A percentile compares a stretch with the other conserved stretches of the same genome.
Conservation (phyloP, 1,284 basidiomycete species). For the Pseudozyma thailandica region DNA sequence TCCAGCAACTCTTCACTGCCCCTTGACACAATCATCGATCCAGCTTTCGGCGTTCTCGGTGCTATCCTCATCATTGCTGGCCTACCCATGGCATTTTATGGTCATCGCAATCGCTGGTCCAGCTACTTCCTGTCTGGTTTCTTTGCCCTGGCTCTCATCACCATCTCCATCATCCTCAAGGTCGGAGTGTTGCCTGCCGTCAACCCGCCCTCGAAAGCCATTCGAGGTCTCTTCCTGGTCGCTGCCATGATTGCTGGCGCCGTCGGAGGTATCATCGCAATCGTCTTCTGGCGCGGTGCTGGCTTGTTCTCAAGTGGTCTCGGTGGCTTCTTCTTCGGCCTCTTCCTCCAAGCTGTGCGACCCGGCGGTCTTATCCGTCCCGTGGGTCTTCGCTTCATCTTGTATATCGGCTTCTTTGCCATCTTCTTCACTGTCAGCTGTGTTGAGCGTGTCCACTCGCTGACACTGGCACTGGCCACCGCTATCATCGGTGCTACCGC, state of each 20-base stretch:
- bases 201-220: slow-evolving; percentile 79
- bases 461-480: slow-evolving; percentile 74
- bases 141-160: slow-evolving; percentile 85
- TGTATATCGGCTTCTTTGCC: slow-evolving; percentile 77
- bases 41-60: slow-evolving; percentile 88
- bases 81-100: slow-evolving; percentile 86
- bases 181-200: slow-evolving; percentile 85
- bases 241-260: slow-evolving; percentile 81
- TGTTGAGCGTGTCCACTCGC: slow-evolving; percentile 53
- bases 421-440: slow-evolving; percentile 38
- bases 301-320: slow-evolving; percentile 69
- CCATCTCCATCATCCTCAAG: slow-evolving; percentile 86
- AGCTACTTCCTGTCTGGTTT: slow-evolving; percentile 75
- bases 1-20: slow-evolving; percentile 25
- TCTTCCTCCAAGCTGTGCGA: slow-evolving; percentile 86
- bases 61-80: slow-evolving; percentile 88
- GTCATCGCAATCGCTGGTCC: slow-evolving; percentile 71
- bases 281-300: slow-evolving; percentile 52
- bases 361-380: slow-evolving; percentile 82
- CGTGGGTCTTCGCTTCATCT: slow-evolving; percentile 83
- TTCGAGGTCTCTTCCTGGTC: slow-evolving; percentile 89
- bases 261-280: slow-evolving; percentile 79
- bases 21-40: slow-evolving; percentile 74
- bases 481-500: slow-evolving; percentile 91
- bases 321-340: slow-evolving; percentile 85